phyloP scores from a whole-genome alignment of 371 early-diverging fungal species.

The Rhizomucor miehei region DNA sequence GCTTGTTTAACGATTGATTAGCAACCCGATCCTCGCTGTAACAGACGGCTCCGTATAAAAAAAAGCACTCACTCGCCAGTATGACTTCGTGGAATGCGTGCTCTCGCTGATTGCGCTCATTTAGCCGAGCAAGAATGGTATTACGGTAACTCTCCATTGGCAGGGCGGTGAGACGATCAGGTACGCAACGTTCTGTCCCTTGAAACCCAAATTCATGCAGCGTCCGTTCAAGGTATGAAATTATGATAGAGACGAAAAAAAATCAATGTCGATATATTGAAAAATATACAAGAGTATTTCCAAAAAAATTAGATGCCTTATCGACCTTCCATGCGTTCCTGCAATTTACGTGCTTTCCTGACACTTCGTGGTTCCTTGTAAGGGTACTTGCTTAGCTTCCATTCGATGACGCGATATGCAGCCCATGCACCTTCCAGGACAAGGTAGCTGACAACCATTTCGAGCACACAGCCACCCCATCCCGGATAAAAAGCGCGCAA shows the following conservation, averaged over 20 bases:
- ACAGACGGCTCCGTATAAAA: no score
- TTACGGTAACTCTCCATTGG: constrained; percentile 1
- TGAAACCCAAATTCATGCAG: no score
- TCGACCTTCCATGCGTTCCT: constrained; percentile 4
- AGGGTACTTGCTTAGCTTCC: constrained; percentile 18
- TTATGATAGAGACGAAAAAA: no score
- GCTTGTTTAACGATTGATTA: constrained; percentile 11
- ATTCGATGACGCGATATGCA: constrained; percentile 25
- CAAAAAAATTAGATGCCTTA: no score
- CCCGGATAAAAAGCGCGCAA: constrained; percentile 44
- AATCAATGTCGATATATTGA: no score
- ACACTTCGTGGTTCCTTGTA: constrained; percentile 8
- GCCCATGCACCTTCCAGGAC: constrained; percentile 46
- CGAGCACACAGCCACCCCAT: constrained; percentile 38
- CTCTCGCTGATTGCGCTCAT: constrained; percentile 17
- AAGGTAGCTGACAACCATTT: constrained; percentile 32
- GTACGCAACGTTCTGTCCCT: background rate
- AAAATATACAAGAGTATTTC: no score
- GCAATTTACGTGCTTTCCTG: constrained; percentile 6
- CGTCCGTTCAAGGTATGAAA: no score
- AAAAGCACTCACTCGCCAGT: constrained; percentile 20
- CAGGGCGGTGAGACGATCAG: background rate
- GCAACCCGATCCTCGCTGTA: no score
- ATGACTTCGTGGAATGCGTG: constrained; percentile 26
- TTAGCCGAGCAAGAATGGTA: constrained; percentile 14